Base-by-base conservation (phyloP, 1,139 yeast species). In the Saccharomycopsis hybrid region DNA sequence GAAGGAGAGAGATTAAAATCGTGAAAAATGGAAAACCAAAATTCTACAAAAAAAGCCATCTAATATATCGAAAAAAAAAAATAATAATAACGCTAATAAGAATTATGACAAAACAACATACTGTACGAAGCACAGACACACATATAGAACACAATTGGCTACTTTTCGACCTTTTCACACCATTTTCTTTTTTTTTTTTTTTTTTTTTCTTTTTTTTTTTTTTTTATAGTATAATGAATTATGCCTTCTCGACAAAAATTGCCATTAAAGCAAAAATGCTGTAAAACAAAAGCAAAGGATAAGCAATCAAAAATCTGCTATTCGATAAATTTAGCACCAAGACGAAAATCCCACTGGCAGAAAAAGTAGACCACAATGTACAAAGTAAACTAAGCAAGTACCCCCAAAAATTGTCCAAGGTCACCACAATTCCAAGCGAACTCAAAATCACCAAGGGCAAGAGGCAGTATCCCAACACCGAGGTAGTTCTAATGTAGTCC, bases 201-300 rank as follows among this genome's bases (percentile, higher is more conserved):
- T n/a, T n/a, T n/a, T n/a, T n/a, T n/a, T n/a, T n/a, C n/a, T n/a
- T n/a, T n/a, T n/a, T n/a, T n/a, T n/a, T n/a, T n/a, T n/a, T n/a
- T n/a, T n/a, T n/a, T n/a, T n/a, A n/a, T n/a, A n/a, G n/a, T n/a
- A n/a, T n/a, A n/a, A n/a, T n/a, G 24, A 36, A 5, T 47, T 36
- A 51, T 9, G 54, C 45, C 36, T 53, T 53, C 36, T 53, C 54
- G 28, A 85, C 94, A 63, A 92, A 92, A 41, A 94, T 84, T 4
- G 97, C 95, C 95, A 92, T 89, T 58, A 94, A 75, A 36, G 97
- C 96, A 73, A 94, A 94, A 3, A 92, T 94, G 51, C 90, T 81
- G 71, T 94, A 92, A 64, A 92, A 92, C 70, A 92, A 80, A 18
- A 86, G 83, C 60, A 92, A 73, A 1, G 99, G 99, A 65, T 94